A percentile compares a stretch with the other conserved stretches of the same genome.
These are phyloP conservation scores for Excoecaria cochinchinensis DNA, from an alignment of 345 rosid genomes.

Conservation along the genomic window DNA sequence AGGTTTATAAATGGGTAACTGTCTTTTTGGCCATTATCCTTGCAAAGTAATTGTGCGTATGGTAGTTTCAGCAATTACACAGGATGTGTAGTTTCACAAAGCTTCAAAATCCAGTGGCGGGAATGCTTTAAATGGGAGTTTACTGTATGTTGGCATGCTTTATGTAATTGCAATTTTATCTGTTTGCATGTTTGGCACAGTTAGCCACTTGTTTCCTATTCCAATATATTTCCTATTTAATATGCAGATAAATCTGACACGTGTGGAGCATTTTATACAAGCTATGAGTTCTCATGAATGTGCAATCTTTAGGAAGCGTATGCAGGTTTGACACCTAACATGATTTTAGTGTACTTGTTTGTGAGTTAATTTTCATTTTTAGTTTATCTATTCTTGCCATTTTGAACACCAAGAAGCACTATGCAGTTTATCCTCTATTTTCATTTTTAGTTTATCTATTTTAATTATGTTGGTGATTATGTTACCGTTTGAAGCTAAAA, in stretches of 20 bases:
- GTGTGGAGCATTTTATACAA: conserved; percentile 28
- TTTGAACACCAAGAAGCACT: not conserved
- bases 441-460: no score
- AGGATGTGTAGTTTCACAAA: no score
- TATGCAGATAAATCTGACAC: conserved; percentile 24
- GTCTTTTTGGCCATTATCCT: no score
- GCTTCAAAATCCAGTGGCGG: no score
- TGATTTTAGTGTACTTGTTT: not conserved
- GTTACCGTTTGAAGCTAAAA: no score
- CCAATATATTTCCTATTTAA: not conserved
- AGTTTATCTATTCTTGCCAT: not conserved
- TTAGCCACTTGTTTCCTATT: not conserved
- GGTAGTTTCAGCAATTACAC: no score
- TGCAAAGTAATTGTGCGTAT: no score
- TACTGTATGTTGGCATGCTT: not conserved
- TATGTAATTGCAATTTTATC: not conserved
- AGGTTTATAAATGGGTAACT: no score
- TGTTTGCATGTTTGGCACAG: not conserved
- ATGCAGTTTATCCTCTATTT: no score
- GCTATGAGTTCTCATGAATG: conserved; percentile 22
- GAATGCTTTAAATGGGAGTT: not conserved
- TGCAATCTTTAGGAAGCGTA: conserved; percentile 7
- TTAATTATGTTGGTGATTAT: no score
- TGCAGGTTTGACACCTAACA: conserved; percentile 12
- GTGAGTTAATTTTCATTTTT: not conserved